Evolutionary conservation across 257 asterid genomes (phyloP), one percentile per base, ranked within the genome.

Genomic region (Sherardia arvensis): DNA sequence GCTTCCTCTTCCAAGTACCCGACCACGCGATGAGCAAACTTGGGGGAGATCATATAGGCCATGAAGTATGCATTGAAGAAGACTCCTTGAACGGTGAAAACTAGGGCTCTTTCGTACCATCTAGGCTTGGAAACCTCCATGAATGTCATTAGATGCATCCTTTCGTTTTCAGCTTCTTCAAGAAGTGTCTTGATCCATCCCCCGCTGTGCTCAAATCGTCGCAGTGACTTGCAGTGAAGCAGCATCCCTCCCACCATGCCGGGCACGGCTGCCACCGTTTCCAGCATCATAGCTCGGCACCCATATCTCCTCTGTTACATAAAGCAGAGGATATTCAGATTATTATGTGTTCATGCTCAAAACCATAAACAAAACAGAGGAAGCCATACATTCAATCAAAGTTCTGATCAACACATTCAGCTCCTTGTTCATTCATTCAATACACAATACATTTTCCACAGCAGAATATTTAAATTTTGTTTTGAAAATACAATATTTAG

Each of bases 61-160:
- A 76, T n/a, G 75, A 88, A 79, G 72, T 84, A 86, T 12, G 87
- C 96, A 27, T 88, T 84, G 83, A 87, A 85, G 83, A 87, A 85
- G 17, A 81, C 82, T 18, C 91, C 94, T 71, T 87, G 96, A 30
- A 87, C 96, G 3, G 87, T 43, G 29, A 87, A 51, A 1, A 87
- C 94, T 2, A 85, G 71, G 21, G 86, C 84, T 0, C 94, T 80
- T 27, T 86, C 94, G n/a, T 85, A 83, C 87, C 90, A 83, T 26
- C 60, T 64, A 0, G 94, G 90, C 47, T 85, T 58, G n/a, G 90
- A 69, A 18, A 83, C 88, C 71, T 83, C 94, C 87, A 86, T 86
- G 82, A 86, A 86, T 0, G 94, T 86, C 94, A 86, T 86, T 5
- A 86, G 84, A 29, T 85, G 94, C 94, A 85, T 85, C 20, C 94